Evolutionary conservation across 2,329 filamentous ascomycete species (phyloP), one percentile per base, ranked within the genome.

Genomic region (Stachybotrys chartarum): DNA sequence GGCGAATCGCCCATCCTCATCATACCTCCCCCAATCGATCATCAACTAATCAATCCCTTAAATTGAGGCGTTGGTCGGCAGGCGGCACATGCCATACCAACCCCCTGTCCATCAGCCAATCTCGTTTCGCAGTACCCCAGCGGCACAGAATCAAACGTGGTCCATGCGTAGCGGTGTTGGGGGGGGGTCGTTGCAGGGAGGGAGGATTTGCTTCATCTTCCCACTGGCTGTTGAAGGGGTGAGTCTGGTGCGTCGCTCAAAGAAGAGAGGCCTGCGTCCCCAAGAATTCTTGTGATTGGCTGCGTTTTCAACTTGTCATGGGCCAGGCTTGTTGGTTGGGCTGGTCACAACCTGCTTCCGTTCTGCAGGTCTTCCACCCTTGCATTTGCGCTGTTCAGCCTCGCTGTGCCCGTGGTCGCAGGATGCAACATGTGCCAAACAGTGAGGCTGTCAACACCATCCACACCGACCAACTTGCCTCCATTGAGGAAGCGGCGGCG

Each of bases 371-470:
- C 35, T 42, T 42, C 35, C 35, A 42, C 35, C 35, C 8, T 42
- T 14, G 10, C 14, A 10, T 10, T 10, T 42, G 14, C 5, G 35
- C 35, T 42, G 35, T 42, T 42, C 35, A 42, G 56, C 56, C 56
- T 58, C 50, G 54, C 35, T 42, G 14, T 42, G 35, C 35, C 35
- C 35, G 35, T 42, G 35, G 35, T 42, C 35, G 14, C 35, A 42
- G 35, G 14, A 10, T 42, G 24, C 24, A 10, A 42, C 35, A 42
- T 10, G 8, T 49, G 55, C 58, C 58, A 55, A 54, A 56, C 53
- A 59, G 55, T 60, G 57, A 59, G 59, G 59, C 59, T 59, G 59
- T 59, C 51, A 31, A 54, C 47, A 24, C 24, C 35, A 42, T 42
- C 35, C 35, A 42, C 35, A 2, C 35, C 24, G 24, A 24, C 24